phyloP scores from a whole-genome alignment of 176 grass and related monocot species.

The Oryza meridionalis region DNA sequence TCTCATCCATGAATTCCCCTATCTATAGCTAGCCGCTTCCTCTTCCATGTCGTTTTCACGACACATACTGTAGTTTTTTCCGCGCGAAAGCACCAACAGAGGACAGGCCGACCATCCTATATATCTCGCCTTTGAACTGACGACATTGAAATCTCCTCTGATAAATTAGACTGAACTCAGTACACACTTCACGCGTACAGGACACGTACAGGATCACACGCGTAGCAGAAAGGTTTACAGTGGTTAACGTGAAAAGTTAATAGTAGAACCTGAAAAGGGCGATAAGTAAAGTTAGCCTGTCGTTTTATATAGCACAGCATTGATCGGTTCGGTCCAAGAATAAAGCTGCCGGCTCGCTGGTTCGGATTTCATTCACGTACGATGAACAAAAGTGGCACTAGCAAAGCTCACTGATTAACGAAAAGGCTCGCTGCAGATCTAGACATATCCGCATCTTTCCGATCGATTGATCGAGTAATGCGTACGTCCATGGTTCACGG shows the following conservation, averaged over 20 bases:
- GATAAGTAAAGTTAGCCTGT: not conserved
- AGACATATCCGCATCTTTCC: not conserved
- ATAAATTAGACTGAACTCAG: not conserved
- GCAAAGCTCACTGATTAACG: not conserved
- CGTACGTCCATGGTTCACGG: constrained; percentile 3
- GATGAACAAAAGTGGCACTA: constrained; percentile 16
- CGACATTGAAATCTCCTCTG: not conserved
- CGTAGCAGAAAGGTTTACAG: not conserved
- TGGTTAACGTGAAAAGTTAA: not conserved
- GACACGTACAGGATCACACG: not conserved
- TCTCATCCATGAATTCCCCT: constrained; percentile 14
- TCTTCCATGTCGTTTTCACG: not conserved
- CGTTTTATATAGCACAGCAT: not conserved
- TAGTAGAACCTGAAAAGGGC: not conserved
- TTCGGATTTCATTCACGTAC: constrained; percentile 10
- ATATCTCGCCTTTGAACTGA: not conserved
- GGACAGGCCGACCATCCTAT: not conserved
- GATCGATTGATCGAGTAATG: not conserved
- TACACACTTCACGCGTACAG: not conserved
- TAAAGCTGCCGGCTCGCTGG: not conserved
- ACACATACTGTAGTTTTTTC: constrained; percentile 7
- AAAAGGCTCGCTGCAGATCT: constrained; percentile 2
- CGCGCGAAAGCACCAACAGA: not conserved
- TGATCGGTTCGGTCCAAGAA: not conserved
- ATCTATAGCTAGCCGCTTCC: not conserved